Evolutionary conservation across 371 early-diverging fungal genomes (phyloP).

Genomic region (Capillidium heterosporum): DNA sequence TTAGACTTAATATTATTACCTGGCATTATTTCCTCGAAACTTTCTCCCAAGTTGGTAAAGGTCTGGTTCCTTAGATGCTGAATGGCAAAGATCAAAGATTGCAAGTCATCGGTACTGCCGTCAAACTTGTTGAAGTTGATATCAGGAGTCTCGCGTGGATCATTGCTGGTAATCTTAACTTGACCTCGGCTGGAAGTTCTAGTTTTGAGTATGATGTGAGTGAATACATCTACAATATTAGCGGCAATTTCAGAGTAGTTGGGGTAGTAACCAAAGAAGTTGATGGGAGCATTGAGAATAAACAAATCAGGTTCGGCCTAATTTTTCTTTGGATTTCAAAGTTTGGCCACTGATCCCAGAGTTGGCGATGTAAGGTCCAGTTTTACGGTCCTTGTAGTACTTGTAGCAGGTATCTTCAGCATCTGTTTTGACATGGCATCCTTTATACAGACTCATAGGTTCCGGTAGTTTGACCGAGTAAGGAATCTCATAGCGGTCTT

Average conservation of each 20-base stretch:
- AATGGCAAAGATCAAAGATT: not conserved
- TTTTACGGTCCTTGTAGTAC: not conserved
- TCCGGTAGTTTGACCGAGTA: not conserved
- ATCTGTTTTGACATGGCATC: not conserved
- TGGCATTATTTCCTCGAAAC: not conserved
- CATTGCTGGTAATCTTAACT: not conserved
- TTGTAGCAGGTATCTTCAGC: not conserved
- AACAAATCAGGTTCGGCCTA: not conserved
- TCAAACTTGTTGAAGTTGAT: conserved; percentile 4
- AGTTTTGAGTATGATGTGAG: not conserved
- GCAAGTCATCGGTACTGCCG: not conserved
- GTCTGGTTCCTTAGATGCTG: too few relatives aligned
- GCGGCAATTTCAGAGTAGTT: not conserved
- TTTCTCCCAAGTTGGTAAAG: not conserved
- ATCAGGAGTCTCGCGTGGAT: conserved; percentile 2
- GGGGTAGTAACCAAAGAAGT: conserved; percentile 1
- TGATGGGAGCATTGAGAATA: not conserved
- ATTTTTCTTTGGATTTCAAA: not conserved
- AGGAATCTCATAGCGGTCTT: not conserved
- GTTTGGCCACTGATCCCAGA: not conserved
- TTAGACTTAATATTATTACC: not conserved
- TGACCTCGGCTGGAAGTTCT: not conserved
- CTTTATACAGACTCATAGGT: not conserved
- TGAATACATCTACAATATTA: not conserved
- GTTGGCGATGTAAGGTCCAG: conserved; percentile 1